Evolutionary conservation across 1,284 basidiomycete genomes (phyloP), one percentile per base, ranked within the genome.

Genomic region (Melampsora larici-populina): DNA sequence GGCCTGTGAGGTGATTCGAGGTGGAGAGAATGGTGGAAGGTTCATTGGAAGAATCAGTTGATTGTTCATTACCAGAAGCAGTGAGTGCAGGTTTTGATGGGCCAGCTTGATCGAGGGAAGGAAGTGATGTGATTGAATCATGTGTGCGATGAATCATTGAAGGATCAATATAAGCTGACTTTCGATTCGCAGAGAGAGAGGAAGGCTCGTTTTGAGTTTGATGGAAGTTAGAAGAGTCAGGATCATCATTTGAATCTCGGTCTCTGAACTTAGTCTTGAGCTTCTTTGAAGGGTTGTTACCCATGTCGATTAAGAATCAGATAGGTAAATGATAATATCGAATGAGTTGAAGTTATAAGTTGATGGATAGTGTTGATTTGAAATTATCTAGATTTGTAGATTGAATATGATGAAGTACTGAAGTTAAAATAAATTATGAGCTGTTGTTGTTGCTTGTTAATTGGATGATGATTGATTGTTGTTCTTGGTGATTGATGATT

Each of bases 251-350:
- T 48, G 72, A 49, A 49, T 74, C 72, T 6, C 63, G 18, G 48
- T 74, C 72, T 66, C 72, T 74, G 17, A 66, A 48, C 26, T 24
- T 64, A 17, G 62, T 65, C 36, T 46, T 55, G 29, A 74, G 43
- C 48, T 74, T 74, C 63, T 74, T 74, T 9, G 72, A 74, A 48
- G 60, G 72, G 43, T 74, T 74, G 26, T 65, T 66, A 29, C 72
- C 72, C 72, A 74, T 74, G 6, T 48, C 29, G 18, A 49, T 21
- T n/a, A 40, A n/a, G 21, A 31, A 43, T 65, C 17, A 33, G 63
- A 33, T 6, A n/a, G 31, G 18, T 65, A 21, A 24, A 29, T 65
- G 63, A 43, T 21, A 13, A 43, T 43, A 43, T 43, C 43, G 43
- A 43, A 43, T 65, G 63, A 24, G 40, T 33, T 5, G 18, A 31